Evolutionary conservation across 352 stramenopile species (phyloP).

Genomic region (Detonula confervacea): DNA sequence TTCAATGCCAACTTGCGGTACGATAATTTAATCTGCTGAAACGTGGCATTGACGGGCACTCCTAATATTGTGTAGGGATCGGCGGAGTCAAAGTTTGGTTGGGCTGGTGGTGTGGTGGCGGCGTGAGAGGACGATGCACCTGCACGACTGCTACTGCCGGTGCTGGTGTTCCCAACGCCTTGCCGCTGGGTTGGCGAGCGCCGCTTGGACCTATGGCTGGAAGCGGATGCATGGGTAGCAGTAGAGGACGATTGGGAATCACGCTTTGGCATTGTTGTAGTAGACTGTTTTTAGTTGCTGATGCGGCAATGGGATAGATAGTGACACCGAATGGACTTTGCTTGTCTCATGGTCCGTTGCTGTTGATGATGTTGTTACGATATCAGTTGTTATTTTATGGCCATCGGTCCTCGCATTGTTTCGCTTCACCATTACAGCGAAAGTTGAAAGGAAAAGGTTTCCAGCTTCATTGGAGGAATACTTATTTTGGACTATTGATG

Average conservation of each 20-base stretch:
- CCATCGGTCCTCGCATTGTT: no score
- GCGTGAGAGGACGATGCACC: background rate
- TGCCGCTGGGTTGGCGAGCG: background rate
- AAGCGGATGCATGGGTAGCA: background rate
- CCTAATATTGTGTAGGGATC: slow-evolving; percentile 75
- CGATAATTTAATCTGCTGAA: slow-evolving; percentile 74
- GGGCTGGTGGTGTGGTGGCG: background rate
- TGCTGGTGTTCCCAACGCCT: no score
- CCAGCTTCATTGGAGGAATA: no score
- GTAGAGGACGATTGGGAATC: slow-evolving; percentile 9
- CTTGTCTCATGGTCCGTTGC: no score
- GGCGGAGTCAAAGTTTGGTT: slow-evolving; percentile 44
- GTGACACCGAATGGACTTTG: no score
- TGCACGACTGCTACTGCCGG: background rate
- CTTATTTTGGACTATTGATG: no score
- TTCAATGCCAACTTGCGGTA: slow-evolving; percentile 77
- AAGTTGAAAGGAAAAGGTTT: no score
- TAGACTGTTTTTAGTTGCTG: no score
- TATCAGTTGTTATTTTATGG: no score
- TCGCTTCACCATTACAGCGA: no score
- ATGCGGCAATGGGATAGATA: no score
- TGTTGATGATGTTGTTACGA: no score
- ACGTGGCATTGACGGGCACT: slow-evolving; percentile 54
- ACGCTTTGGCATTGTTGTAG: slow-evolving; percentile 13
- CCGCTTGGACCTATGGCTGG: background rate